Conservation (phyloP, 306 rosid species). For the Albizia julibrissin region DNA sequence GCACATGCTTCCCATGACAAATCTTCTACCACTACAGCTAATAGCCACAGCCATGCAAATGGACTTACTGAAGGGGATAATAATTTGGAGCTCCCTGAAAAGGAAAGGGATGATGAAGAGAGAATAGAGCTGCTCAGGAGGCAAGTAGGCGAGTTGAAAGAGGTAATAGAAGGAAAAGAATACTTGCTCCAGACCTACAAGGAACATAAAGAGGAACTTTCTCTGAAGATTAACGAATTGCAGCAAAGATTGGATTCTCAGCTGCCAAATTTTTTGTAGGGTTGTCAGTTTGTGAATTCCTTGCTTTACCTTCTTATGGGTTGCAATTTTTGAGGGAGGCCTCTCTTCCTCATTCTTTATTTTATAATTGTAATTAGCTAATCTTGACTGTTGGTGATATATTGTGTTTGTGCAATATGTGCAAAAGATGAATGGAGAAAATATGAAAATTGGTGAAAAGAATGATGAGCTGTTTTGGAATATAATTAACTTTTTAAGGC, state of each 20-base stretch:
- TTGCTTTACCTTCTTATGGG: conserved; percentile 33
- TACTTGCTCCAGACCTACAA: conserved; percentile 86
- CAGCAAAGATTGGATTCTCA: conserved; percentile 90
- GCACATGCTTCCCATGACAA: conserved; percentile 54
- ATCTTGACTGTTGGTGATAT: conserved; percentile 34
- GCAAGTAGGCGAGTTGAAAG: conserved; percentile 91
- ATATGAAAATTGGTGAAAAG: conserved; percentile 20
- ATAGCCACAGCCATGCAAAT: conserved; percentile 59
- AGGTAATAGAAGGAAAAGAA: conserved; percentile 88
- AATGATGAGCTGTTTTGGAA: conserved; percentile 33
- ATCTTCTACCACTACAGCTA: conserved; percentile 40
- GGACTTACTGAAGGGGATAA: conserved; percentile 59
- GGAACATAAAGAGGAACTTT: conserved; percentile 84
- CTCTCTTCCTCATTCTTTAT: conserved; percentile 42
- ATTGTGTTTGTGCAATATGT: conserved; percentile 39
- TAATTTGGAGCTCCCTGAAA: conserved; percentile 56
- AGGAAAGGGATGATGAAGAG: conserved; percentile 59
- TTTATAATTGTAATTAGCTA: conserved; percentile 51
- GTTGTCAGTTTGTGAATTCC: conserved; percentile 63
- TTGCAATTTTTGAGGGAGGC: conserved; percentile 8
- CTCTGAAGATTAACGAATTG: conserved; percentile 74
- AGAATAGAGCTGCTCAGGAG: conserved; percentile 75
- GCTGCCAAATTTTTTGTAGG: conserved; percentile 91
- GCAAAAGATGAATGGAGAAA: conserved; percentile 32
- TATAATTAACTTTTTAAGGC: neutral